Conservation (phyloP, 2,329 filamentous ascomycete genomes). For the Fusarium hainanense region DNA sequence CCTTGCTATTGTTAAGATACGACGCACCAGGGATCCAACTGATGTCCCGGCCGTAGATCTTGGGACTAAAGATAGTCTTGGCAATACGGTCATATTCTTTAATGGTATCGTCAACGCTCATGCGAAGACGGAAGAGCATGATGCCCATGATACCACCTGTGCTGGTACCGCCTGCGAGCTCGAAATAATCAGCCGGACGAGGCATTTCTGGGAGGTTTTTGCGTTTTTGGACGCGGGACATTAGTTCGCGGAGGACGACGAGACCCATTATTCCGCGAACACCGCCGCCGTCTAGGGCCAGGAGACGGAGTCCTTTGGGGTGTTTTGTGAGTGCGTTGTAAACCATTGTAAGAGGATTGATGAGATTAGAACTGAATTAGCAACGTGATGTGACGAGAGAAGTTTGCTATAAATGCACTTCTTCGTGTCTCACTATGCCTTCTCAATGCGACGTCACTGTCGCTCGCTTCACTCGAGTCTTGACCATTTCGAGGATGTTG, state of each 20-base stretch:
- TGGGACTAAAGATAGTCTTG: conserved; percentile 30
- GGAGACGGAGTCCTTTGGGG: conserved; percentile 6
- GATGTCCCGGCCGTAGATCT: conserved; percentile 25
- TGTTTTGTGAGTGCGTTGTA: neutral
- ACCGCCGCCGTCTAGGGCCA: conserved; percentile 5
- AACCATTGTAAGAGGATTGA: too few relatives aligned
- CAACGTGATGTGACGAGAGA: too few relatives aligned
- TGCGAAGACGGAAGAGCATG: conserved; percentile 38
- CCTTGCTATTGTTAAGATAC: conserved; percentile 27
- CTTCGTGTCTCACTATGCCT: neutral
- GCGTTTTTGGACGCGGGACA: conserved; percentile 3
- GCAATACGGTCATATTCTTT: conserved; percentile 33
- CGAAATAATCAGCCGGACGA: conserved; percentile 28
- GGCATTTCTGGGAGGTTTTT: neutral
- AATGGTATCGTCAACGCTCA: conserved; percentile 32
- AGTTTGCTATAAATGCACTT: too few relatives aligned
- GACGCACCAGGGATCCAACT: conserved; percentile 13
- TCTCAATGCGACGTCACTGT: neutral
- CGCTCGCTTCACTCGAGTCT: neutral
- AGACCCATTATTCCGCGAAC: conserved; percentile 20
- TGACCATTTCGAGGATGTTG: neutral
- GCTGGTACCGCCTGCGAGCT: conserved; percentile 34
- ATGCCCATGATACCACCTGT: conserved; percentile 35
- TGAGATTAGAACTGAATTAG: too few relatives aligned
- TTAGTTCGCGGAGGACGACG: conserved; percentile 14